phyloP scores from a whole-genome alignment of 2,329 filamentous ascomycete species.

The Cercospora sp. region DNA sequence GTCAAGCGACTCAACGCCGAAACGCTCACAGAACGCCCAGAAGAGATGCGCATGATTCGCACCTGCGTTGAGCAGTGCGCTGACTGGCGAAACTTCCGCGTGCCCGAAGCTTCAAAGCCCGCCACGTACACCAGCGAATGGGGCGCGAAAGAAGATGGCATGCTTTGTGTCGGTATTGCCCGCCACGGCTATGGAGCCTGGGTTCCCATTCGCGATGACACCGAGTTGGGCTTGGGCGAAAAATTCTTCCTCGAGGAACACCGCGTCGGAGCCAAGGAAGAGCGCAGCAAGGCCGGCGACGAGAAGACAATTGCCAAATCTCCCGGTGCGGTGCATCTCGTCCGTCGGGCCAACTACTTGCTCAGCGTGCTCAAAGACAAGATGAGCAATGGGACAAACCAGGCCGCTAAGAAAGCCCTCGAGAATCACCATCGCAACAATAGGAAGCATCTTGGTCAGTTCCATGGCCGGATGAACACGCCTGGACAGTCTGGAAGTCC shows the following conservation, averaged over 20 bases:
- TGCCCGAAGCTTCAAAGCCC: constrained; percentile 87
- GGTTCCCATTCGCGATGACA: constrained; percentile 89
- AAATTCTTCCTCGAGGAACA: constrained; percentile 98
- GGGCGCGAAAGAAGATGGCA: constrained; percentile 92
- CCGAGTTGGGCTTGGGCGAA: constrained; percentile 78
- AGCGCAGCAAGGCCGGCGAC: constrained; percentile 72
- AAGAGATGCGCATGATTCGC: constrained; percentile 81
- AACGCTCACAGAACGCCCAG: constrained; percentile 87
- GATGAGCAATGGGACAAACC: constrained; percentile 63
- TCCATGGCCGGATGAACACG: constrained; percentile 55
- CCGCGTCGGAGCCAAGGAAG: constrained; percentile 95
- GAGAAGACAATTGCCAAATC: constrained; percentile 76
- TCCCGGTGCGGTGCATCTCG: constrained; percentile 94
- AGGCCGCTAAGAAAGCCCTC: constrained; percentile 72
- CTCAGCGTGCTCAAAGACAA: constrained; percentile 93
- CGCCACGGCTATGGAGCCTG: constrained; percentile 94
- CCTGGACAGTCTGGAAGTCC: constrained; percentile 70
- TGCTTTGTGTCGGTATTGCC: constrained; percentile 92
- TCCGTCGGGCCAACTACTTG: constrained; percentile 90
- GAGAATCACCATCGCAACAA: constrained; percentile 96
- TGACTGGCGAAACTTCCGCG: constrained; percentile 78
- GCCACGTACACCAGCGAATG: constrained; percentile 90
- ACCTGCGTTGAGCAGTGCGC: constrained; percentile 64
- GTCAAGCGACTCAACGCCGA: constrained; percentile 95
- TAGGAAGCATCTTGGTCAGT: constrained; percentile 69